phyloP scores from a whole-genome alignment of 805 yeast genomes.

The Sugiyamaella smithiae region DNA sequence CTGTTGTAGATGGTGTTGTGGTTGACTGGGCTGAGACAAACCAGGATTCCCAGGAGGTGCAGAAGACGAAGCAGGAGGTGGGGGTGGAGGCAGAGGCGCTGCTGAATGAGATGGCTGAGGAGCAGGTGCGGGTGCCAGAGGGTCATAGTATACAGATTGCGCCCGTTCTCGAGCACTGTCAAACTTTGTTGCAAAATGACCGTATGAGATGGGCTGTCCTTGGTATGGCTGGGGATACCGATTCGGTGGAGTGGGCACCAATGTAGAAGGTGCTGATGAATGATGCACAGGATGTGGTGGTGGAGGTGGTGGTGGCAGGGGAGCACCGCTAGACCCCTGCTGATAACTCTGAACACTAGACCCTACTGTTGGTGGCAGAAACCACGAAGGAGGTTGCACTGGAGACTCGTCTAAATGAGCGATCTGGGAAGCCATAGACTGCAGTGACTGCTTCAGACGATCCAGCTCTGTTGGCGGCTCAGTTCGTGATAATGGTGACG shows the following conservation, averaged over 20 bases:
- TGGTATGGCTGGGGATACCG: conserved; percentile 7
- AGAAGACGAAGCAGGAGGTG: background rate
- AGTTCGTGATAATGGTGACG: conserved; percentile 2
- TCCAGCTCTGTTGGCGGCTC: conserved; percentile 5
- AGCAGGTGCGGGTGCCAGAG: conserved; percentile 17
- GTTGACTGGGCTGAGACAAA: background rate
- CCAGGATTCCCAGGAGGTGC: background rate
- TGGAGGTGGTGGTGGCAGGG: conserved; percentile 6
- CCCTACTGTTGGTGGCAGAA: background rate
- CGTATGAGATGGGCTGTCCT: background rate
- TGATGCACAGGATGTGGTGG: conserved; percentile 9
- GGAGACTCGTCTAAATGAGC: conserved; percentile 11
- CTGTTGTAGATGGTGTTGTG: background rate
- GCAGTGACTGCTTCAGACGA: conserved; percentile 4
- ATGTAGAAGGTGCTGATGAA: background rate
- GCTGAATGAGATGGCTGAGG: background rate
- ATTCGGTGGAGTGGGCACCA: conserved; percentile 4
- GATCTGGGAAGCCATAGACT: background rate
- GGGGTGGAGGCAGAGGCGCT: background rate
- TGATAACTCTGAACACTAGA: conserved; percentile 2
- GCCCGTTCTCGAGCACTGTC: conserved; percentile 21
- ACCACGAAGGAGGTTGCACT: conserved; percentile 5
- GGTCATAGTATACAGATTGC: conserved; percentile 24
- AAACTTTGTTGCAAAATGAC: conserved; percentile 1
- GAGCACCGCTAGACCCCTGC: background rate